Conservation (phyloP, 768 basidiomycete species). For the Auricularia sp. region DNA sequence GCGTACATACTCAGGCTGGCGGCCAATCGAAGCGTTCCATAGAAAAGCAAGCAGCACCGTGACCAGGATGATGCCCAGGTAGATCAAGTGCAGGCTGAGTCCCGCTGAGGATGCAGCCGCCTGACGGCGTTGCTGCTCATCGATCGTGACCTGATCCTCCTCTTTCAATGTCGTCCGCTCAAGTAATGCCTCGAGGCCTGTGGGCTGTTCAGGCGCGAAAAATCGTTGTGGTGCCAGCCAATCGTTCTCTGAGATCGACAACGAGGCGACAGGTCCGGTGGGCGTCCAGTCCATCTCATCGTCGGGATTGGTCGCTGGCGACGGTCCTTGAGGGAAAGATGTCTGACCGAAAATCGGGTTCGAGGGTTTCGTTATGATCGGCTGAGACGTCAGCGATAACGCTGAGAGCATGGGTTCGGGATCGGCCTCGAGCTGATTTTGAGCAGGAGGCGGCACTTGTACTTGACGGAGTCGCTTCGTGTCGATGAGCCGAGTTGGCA, state of each 20-base stretch:
- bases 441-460: slow-evolving; percentile 8
- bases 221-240: slow-evolving; percentile 65
- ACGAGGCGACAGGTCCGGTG: slow-evolving; percentile 25
- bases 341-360: slow-evolving; percentile 62
- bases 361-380: slow-evolving; percentile 31
- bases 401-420: slow-evolving; percentile 34
- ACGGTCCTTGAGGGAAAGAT: slow-evolving; percentile 36
- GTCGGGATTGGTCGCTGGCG: slow-evolving; percentile 21
- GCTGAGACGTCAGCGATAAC: slow-evolving; percentile 55
- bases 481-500: slow-evolving; percentile 59
- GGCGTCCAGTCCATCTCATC: slow-evolving; percentile 66
- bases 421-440: slow-evolving; percentile 35
- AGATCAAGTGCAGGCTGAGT: not conserved
- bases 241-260: slow-evolving; percentile 25
- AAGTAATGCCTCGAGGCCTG: slow-evolving; percentile 63
- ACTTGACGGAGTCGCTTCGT: slow-evolving; percentile 32
- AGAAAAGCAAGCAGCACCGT: not conserved
- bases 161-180: slow-evolving; percentile 13
- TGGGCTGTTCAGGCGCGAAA: slow-evolving; percentile 69
- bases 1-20: not conserved
- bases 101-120: too few species aligned
- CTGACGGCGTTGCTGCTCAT: too few species aligned
- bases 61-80: not conserved
- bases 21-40: not conserved
- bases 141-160: not conserved